Percentiles rank a stretch among this genome's conserved stretches.
These are phyloP conservation scores for Cladobotryum mycophilum DNA, from an alignment of 2,329 filamentous ascomycete genomes.

Conservation along the genomic window DNA sequence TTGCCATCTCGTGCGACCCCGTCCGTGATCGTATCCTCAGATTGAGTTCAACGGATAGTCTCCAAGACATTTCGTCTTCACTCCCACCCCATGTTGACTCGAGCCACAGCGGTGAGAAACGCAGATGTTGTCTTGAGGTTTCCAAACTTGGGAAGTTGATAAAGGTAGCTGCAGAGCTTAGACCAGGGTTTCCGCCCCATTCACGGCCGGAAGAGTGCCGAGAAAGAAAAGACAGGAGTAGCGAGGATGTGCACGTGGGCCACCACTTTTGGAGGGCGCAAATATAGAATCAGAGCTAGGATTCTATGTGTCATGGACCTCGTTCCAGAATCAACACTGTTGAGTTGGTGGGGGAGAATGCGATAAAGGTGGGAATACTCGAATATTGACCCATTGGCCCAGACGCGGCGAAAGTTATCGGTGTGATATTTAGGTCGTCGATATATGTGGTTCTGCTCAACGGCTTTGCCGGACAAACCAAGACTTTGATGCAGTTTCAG, in stretches of 20 bases:
- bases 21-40: background rate
- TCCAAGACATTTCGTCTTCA: constrained; percentile 1
- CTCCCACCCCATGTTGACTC: background rate
- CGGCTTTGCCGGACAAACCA: too few relatives aligned
- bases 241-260: background rate
- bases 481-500: too few relatives aligned
- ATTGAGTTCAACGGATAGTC: background rate
- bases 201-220: constrained; percentile 1
- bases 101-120: constrained; percentile 16
- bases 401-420: background rate
- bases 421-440: too few relatives aligned
- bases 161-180: constrained; percentile 7
- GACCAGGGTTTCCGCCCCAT: constrained; percentile 4
- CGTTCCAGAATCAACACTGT: constrained; percentile 11
- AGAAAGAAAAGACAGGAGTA: constrained; percentile 1
- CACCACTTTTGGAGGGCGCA: background rate
- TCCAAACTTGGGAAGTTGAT: constrained; percentile 16
- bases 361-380: background rate
- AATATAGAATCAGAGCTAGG: constrained; percentile 4
- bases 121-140: constrained; percentile 19
- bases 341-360: constrained; percentile 3
- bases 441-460: too few relatives aligned
- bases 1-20: background rate
- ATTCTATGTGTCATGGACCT: constrained; percentile 17
- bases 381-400: constrained; percentile 5